Conservation (phyloP, 2,329 filamentous ascomycete genomes). For the Neofusicoccum sp. region DNA sequence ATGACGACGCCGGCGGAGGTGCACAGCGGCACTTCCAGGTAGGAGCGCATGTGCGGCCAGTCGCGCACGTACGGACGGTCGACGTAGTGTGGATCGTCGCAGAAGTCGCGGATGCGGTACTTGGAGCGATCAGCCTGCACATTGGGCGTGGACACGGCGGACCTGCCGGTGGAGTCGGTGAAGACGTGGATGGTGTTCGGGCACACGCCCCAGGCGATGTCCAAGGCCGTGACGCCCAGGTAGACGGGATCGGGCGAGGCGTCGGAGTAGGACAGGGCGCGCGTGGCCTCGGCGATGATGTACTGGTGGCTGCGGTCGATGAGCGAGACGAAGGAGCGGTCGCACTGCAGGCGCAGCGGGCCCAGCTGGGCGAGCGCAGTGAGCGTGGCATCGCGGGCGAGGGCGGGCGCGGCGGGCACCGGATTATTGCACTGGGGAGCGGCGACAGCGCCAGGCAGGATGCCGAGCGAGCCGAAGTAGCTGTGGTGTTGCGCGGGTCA, state of each 20-base stretch:
- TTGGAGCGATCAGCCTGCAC: conserved; percentile 25
- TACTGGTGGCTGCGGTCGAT: conserved; percentile 54
- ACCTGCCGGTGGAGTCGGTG: conserved; percentile 30
- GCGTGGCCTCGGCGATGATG: conserved; percentile 54
- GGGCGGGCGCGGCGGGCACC: not conserved
- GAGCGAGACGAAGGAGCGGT: conserved; percentile 45
- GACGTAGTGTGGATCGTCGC: conserved; percentile 37
- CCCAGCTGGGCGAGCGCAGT: conserved; percentile 41
- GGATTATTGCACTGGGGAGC: not conserved
- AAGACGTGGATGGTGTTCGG: conserved; percentile 37
- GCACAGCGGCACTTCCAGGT: conserved; percentile 37
- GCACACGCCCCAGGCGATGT: conserved; percentile 37
- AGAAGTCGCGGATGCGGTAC: conserved; percentile 37
- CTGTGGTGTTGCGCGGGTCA: not conserved
- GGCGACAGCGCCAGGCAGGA: not conserved
- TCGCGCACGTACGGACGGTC: conserved; percentile 32
- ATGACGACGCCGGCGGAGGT: conserved; percentile 36
- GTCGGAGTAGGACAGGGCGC: conserved; percentile 42
- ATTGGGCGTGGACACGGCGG: conserved; percentile 25
- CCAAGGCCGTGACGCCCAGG: conserved; percentile 31
- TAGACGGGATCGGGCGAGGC: conserved; percentile 14
- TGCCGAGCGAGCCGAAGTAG: conserved; percentile 12
- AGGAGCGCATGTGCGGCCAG: conserved; percentile 34
- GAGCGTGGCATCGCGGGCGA: conserved; percentile 23
- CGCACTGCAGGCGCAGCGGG: conserved; percentile 38